phyloP scores from a whole-genome alignment of 768 basidiomycete genomes.

The Cystobasidium ongulense region DNA sequence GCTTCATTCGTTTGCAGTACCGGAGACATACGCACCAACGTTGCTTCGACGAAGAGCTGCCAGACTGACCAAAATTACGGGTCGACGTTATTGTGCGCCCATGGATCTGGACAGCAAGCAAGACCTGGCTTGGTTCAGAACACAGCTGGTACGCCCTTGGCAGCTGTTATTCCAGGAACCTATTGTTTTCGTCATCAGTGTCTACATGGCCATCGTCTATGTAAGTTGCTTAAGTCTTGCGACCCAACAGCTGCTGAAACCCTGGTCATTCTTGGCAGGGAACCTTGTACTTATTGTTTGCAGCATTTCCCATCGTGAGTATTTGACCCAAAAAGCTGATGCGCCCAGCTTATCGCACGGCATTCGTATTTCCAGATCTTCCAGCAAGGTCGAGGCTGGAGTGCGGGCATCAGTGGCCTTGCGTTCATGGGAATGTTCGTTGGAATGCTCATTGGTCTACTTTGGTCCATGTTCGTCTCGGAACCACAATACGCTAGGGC shows the following conservation, averaged over 20 bases:
- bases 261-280: neutral
- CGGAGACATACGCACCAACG: constrained; percentile 46
- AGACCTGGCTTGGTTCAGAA: constrained; percentile 39
- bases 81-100: constrained; percentile 42
- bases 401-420: constrained; percentile 46
- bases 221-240: constrained; percentile 1
- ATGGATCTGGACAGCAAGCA: constrained; percentile 42
- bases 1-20: no score
- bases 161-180: constrained; percentile 46
- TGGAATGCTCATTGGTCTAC: constrained; percentile 26
- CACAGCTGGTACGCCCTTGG: constrained; percentile 45
- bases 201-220: constrained; percentile 39
- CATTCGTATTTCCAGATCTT: constrained; percentile 46
- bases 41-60: constrained; percentile 43
- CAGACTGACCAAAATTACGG: constrained; percentile 42
- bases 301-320: constrained; percentile 19
- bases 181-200: constrained; percentile 45
- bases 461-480: constrained; percentile 39
- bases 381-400: constrained; percentile 46
- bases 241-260: neutral
- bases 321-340: no score
- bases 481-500: constrained; percentile 48
- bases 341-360: neutral
- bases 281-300: constrained; percentile 17
- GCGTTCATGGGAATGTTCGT: constrained; percentile 40